phyloP scores from a whole-genome alignment of 768 basidiomycete genomes.

The Agrocybe praecox region DNA sequence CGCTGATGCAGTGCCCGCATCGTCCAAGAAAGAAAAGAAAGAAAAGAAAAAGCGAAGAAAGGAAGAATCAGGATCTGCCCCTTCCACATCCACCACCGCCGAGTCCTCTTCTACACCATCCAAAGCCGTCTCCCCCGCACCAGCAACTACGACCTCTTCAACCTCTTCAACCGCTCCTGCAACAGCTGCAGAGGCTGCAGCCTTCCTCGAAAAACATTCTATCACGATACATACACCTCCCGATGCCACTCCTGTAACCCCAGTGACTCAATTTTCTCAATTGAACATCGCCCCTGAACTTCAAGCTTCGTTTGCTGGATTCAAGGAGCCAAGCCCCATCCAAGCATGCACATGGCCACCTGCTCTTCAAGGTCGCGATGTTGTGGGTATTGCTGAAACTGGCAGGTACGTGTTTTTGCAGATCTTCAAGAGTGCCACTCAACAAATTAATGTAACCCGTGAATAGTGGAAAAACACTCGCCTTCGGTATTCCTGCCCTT shows the following conservation, averaged over 20 bases:
- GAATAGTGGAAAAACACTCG: constrained; percentile 89
- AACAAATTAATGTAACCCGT: constrained; percentile 3
- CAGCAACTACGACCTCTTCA: constrained; percentile 17
- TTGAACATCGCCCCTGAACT: constrained; percentile 68
- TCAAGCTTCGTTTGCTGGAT: constrained; percentile 62
- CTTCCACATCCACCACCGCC: constrained; percentile 15
- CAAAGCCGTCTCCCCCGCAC: constrained; percentile 19
- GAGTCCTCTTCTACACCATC: constrained; percentile 17
- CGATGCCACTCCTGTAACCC: constrained; percentile 49
- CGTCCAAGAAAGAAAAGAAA: constrained; percentile 37
- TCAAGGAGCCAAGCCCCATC: constrained; percentile 91
- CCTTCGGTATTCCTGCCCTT: constrained; percentile 93
- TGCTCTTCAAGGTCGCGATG: constrained; percentile 78
- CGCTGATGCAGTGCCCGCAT: constrained; percentile 10
- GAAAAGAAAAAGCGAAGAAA: constrained; percentile 46
- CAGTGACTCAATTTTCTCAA: constrained; percentile 75
- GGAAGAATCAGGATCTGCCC: constrained; percentile 24
- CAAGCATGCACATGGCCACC: constrained; percentile 96
- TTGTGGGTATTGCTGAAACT: constrained; percentile 96
- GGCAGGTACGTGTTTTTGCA: constrained; percentile 59
- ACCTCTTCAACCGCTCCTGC: constrained; percentile 16
- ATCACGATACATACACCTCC: constrained; percentile 69
- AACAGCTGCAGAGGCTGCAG: constrained; percentile 44
- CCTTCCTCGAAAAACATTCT: constrained; percentile 71
- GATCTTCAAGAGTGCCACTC: neutral